Percentiles rank a stretch among this genome's conserved stretches.
These are phyloP conservation scores for Podila minutissima DNA, from an alignment of 192 early-diverging fungal genomes.

Conservation along the genomic window DNA sequence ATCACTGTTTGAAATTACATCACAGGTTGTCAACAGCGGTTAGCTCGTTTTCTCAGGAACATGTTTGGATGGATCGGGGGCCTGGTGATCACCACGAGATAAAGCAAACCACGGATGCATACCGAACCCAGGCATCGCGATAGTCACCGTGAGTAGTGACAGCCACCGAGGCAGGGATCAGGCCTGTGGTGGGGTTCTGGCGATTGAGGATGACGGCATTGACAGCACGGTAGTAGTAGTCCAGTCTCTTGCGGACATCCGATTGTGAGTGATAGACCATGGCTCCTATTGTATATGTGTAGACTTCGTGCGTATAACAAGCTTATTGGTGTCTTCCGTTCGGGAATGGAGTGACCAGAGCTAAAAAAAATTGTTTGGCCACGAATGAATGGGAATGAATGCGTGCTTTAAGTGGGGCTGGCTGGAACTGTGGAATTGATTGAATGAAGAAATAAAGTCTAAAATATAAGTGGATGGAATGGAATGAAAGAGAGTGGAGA, in stretches of 20 bases:
- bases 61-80: too few species aligned
- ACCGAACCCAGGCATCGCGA: conserved; percentile 88
- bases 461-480: background rate
- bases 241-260: conserved; percentile 59
- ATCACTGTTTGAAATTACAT: conserved; percentile 57
- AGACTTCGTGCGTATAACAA: conserved; percentile 3
- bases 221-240: conserved; percentile 80
- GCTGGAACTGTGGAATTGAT: background rate
- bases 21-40: too few species aligned
- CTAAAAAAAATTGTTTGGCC: background rate
- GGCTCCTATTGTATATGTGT: background rate
- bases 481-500: background rate
- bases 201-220: conserved; percentile 77
- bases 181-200: conserved; percentile 83
- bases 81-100: too few species aligned
- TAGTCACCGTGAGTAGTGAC: conserved; percentile 89
- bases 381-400: background rate
- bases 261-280: conserved; percentile 33
- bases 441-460: background rate
- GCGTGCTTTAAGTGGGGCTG: too few species aligned
- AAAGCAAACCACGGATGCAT: conserved; percentile 3
- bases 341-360: background rate
- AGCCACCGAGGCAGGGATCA: conserved; percentile 89
- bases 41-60: too few species aligned
- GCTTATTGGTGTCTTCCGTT: background rate